Base-by-base conservation (phyloP, 305 asterid genomes). In the Solanum chacoense region DNA sequence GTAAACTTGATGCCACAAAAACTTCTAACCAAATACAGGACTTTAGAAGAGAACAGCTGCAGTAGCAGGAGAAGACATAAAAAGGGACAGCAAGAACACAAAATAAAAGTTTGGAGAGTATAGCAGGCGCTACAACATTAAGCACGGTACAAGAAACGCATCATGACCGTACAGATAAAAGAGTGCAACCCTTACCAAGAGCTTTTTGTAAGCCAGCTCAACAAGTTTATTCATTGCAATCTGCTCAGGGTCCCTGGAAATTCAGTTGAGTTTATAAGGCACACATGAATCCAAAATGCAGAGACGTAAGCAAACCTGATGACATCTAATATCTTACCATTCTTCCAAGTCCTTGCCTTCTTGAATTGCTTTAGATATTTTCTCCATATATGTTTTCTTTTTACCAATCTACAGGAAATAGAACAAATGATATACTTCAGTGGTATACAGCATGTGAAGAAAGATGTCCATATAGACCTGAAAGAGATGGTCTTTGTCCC, bases 161-260 rank as follows among this genome's bases (percentile, higher is more conserved):
- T 85, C 34, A 12, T 20, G 73, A 75, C 79, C 28, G 36, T 79
- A 20, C 79, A 89, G 87, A 80, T 65, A 79, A 86, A 84, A 69
- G 45, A 90, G 88, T 67, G 71, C 71, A 89, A 91, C 26, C 91
- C 94, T 94, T 90, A 96, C 99, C 98, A 97, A 89, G 85, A 96
- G 96, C 92, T 96, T 97, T 93, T 93, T 94, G 95, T 94, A 93
- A 59, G 98, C 95, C 93, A 94, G 73, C 95, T 97, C 99, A 73
- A 93, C 94, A 80, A 96, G 98, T 91, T 91, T 93, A 92, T 95
- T 94, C 95, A 96, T 93, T 50, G 98, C 99, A 90, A 94, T 94
- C 95, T 91, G 96, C 91, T 97, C 98, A 71, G 94, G 96, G 91
- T 93, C 94, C 96, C 99, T 97, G 94, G 89, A 88, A 86, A 90